A percentile compares a stretch with the other conserved stretches of the same genome.
Evolutionary conservation across 176 grass and related monocot species (phyloP).

Genomic region (Elymus sibiricus): DNA sequence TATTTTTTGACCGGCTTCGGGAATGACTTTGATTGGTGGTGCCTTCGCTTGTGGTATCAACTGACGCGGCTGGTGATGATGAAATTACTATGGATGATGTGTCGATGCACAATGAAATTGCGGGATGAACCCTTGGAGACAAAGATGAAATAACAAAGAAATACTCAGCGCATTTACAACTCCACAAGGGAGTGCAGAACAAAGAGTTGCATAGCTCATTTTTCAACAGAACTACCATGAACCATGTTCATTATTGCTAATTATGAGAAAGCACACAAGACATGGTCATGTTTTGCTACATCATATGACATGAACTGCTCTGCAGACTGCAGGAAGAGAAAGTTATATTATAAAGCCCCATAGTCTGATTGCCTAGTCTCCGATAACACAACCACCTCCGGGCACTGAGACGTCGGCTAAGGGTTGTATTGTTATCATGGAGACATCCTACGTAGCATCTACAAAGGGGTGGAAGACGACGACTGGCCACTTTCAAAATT

Average conservation of each 20-base stretch:
- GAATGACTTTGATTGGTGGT: not conserved
- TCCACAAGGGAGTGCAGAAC: not conserved
- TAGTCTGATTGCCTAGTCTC: no score
- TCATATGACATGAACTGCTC: no score
- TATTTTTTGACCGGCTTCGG: constrained; percentile 21
- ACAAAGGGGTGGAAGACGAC: no score
- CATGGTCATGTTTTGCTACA: no score
- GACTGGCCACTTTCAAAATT: no score
- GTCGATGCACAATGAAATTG: constrained; percentile 21
- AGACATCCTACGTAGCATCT: no score
- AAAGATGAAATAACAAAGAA: not conserved
- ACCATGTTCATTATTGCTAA: not conserved
- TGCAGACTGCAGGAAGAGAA: no score
- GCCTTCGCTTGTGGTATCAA: constrained; percentile 37
- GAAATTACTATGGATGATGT: constrained; percentile 28
- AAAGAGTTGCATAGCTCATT: not conserved
- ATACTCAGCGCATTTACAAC: not conserved
- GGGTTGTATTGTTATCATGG: no score
- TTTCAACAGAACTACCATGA: not conserved
- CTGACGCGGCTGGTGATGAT: constrained; percentile 39
- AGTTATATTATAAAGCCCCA: no score
- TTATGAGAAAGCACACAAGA: no score
- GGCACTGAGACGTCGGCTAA: no score
- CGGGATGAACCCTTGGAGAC: constrained; percentile 33
- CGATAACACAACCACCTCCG: no score